Conservation (phyloP, 441 rosid genomes). For the Euphorbia schlechtendalii region DNA sequence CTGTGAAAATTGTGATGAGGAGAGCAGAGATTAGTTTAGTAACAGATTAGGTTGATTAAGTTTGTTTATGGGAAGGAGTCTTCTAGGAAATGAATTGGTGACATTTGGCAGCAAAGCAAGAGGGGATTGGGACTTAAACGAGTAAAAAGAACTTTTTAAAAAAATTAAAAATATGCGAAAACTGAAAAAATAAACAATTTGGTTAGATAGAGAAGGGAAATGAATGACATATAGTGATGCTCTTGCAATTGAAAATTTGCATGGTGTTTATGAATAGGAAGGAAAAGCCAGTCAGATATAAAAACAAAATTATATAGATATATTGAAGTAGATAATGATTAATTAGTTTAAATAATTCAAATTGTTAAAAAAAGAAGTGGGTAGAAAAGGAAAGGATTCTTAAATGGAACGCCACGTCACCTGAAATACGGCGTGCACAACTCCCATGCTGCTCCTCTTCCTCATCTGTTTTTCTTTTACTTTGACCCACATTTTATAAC, state of each 20-base stretch:
- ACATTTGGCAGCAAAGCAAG: slow-evolving; percentile 35
- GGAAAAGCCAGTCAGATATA: too few relatives aligned
- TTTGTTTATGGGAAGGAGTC: slow-evolving; percentile 16
- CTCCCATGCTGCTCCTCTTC: slow-evolving; percentile 15
- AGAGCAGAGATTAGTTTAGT: neutral
- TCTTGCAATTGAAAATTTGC: too few relatives aligned
- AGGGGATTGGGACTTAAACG: slow-evolving; percentile 6
- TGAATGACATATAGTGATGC: too few relatives aligned
- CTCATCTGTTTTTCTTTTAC: neutral
- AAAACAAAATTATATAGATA: too few relatives aligned
- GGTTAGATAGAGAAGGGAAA: too few relatives aligned
- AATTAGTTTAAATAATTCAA: too few relatives aligned
- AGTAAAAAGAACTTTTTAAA: neutral
- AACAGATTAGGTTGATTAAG: neutral
- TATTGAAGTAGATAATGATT: neutral
- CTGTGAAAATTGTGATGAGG: neutral
- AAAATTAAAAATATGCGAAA: neutral
- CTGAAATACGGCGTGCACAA: slow-evolving; percentile 34
- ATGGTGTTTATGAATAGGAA: too few relatives aligned
- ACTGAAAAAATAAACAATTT: too few relatives aligned
- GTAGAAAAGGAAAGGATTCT: slow-evolving; percentile 23
- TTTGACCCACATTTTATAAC: neutral
- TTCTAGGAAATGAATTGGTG: slow-evolving; percentile 35
- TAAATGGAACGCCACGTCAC: slow-evolving; percentile 57
- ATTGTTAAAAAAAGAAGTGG: slow-evolving; percentile 21